Evolutionary conservation across 345 rosid genomes (phyloP), one percentile per base, ranked within the genome.

Genomic region (Arabidopsis suecica): DNA sequence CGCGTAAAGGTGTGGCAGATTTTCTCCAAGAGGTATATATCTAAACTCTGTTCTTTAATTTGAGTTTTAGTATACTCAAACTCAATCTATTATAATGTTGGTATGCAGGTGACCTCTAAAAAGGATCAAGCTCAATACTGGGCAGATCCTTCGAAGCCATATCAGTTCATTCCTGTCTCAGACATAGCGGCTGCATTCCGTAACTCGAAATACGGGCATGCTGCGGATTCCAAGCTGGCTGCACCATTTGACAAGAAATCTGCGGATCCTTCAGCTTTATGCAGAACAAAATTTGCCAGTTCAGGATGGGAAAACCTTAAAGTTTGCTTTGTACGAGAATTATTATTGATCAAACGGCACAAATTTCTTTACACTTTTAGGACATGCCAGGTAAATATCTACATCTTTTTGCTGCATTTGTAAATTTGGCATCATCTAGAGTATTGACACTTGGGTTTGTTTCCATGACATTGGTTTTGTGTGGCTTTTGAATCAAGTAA

Each of bases 81-180:
- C 7, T 4, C 18, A 30, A 11, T 48, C 7, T 50, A 23, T 37
- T 36, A n/a, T 61, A 61, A 11, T 58, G 32, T 65, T 74, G 37
- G 30, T 3, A 44, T 76, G 69, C 84, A 93, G 98, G 97, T 93
- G 64, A 93, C 98, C 44, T 93, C 98, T 42, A 84, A 51, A 77
- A 93, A 89, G 69, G 98, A 93, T 87, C 98, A 93, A 87, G 96
- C 91, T 76, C 98, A 93, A 71, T 93, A 91, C 69, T 93, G 96
- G 98, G 96, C 94, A 28, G 91, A 93, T 81, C 81, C 84, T 55
- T 86, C 91, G 11, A 88, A 78, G 78, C 90, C 96, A 40, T 87
- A 91, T 69, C 79, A 34, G 49, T 93, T 78, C 75, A 45, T 91
- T 69, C 76, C 97, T 1, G 89, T 76, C 75, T 78, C 90, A 59